Conservation (phyloP, 2,329 filamentous ascomycete species). For the Aspergillus sp. region DNA sequence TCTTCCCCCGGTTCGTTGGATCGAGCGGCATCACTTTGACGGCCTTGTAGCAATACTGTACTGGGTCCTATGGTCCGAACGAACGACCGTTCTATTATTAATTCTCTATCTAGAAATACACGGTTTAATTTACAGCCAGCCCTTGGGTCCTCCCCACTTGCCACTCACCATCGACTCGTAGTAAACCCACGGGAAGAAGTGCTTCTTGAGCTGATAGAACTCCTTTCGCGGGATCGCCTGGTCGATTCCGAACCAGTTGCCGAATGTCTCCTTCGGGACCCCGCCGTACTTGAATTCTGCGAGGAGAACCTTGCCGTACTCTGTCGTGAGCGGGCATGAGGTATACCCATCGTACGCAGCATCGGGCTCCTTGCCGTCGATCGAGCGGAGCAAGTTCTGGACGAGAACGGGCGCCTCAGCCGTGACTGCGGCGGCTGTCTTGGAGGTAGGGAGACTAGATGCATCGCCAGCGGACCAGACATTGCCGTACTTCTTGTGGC, state of each 20-base stretch:
- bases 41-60: too few species aligned
- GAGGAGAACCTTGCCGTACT: conserved; percentile 63
- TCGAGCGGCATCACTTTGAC: too few species aligned
- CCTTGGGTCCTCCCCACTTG: conserved; percentile 61
- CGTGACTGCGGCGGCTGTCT: conserved; percentile 57
- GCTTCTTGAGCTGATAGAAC: conserved; percentile 65
- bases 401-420: conserved; percentile 54
- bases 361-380: conserved; percentile 49
- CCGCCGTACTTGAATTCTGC: conserved; percentile 67
- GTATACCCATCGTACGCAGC: conserved; percentile 56
- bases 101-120: background rate
- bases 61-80: background rate
- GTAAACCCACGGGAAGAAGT: conserved; percentile 69
- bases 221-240: conserved; percentile 56
- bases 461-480: conserved; percentile 62
- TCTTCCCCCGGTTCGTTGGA: background rate
- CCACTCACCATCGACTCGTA: conserved; percentile 61
- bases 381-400: conserved; percentile 45
- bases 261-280: conserved; percentile 64
- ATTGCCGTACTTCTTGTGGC: conserved; percentile 56
- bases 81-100: background rate
- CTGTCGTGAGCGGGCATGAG: conserved; percentile 55
- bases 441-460: conserved; percentile 59
- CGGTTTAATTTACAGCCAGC: conserved; percentile 35
- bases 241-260: conserved; percentile 55